These are phyloP conservation scores for Teratosphaeria zuluensis DNA, from an alignment of 2,329 filamentous ascomycete genomes.

Conservation along the genomic window DNA sequence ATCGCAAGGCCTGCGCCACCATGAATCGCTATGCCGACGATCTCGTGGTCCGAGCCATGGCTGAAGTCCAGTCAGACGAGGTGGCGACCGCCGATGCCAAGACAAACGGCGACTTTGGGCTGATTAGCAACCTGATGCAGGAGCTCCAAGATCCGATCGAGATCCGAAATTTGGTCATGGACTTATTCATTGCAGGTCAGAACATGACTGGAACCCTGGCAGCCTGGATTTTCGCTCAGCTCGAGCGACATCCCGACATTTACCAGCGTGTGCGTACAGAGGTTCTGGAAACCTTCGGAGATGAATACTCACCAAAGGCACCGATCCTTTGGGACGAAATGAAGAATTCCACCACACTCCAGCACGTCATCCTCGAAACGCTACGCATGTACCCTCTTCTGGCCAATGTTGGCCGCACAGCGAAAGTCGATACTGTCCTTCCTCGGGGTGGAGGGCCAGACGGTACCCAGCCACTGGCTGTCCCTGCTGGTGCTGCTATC, in stretches of 20 bases:
- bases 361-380: conserved; percentile 28
- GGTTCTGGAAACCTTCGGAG: conserved; percentile 13
- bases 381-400: conserved; percentile 38
- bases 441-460: conserved; percentile 35
- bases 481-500: conserved; percentile 31
- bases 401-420: conserved; percentile 36
- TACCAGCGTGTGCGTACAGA: conserved; percentile 17
- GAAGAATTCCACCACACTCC: conserved; percentile 32
- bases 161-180: conserved; percentile 34
- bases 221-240: conserved; percentile 25
- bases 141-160: conserved; percentile 31
- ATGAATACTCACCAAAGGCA: conserved; percentile 30
- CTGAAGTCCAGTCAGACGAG: not conserved
- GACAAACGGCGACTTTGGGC: conserved; percentile 26
- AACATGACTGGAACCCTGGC: conserved; percentile 48
- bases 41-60: conserved; percentile 9
- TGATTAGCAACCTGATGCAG: conserved; percentile 34
- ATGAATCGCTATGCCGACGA: conserved; percentile 12
- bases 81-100: not conserved
- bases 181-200: conserved; percentile 43
- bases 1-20: conserved; percentile 29
- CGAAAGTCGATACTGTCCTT: conserved; percentile 36
- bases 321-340: conserved; percentile 13
- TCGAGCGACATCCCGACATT: conserved; percentile 17
- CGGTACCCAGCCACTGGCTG: conserved; percentile 32